These are phyloP conservation scores for Aspergillus ibericus DNA, from an alignment of 2,329 filamentous ascomycete species.

Conservation along the genomic window DNA sequence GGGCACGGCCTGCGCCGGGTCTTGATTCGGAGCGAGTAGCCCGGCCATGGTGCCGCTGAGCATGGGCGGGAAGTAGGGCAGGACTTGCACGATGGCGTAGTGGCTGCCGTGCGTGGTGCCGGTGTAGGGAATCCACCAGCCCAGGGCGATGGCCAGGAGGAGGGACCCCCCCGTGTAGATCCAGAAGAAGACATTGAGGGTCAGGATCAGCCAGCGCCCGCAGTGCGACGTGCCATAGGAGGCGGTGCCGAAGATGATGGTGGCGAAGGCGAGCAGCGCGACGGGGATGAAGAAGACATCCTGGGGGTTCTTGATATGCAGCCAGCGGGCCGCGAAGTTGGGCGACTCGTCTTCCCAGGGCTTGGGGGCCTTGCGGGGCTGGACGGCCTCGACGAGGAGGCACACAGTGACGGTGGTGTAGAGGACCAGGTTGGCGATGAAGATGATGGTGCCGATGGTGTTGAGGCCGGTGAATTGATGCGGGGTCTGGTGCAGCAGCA, in stretches of 20 bases:
- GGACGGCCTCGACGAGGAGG: not conserved
- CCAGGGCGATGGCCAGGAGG: slow-evolving; percentile 7
- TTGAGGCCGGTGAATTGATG: slow-evolving; percentile 62
- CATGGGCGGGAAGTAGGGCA: slow-evolving; percentile 32
- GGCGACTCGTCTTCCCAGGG: not conserved
- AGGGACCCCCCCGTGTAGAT: slow-evolving; percentile 56
- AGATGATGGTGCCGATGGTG: slow-evolving; percentile 64
- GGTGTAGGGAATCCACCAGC: slow-evolving; percentile 10
- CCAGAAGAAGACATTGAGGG: slow-evolving; percentile 66
- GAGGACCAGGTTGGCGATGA: slow-evolving; percentile 63
- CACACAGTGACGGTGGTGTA: slow-evolving; percentile 59
- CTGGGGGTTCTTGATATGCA: not conserved
- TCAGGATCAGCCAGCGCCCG: slow-evolving; percentile 57
- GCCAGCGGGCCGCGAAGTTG: not conserved
- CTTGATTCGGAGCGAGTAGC: slow-evolving; percentile 32
- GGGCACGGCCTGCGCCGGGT: slow-evolving; percentile 32
- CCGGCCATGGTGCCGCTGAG: slow-evolving; percentile 40
- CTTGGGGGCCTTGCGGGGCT: not conserved
- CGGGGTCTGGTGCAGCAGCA: slow-evolving; percentile 59
- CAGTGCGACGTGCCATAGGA: slow-evolving; percentile 60
- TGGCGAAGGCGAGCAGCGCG: slow-evolving; percentile 62
- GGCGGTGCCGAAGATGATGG: slow-evolving; percentile 64
- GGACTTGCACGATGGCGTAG: slow-evolving; percentile 13
- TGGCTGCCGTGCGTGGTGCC: slow-evolving; percentile 1
- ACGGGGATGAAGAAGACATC: slow-evolving; percentile 46